These are phyloP conservation scores for Aspergillus fischeri DNA, from an alignment of 2,329 filamentous ascomycete species.

Conservation along the genomic window DNA sequence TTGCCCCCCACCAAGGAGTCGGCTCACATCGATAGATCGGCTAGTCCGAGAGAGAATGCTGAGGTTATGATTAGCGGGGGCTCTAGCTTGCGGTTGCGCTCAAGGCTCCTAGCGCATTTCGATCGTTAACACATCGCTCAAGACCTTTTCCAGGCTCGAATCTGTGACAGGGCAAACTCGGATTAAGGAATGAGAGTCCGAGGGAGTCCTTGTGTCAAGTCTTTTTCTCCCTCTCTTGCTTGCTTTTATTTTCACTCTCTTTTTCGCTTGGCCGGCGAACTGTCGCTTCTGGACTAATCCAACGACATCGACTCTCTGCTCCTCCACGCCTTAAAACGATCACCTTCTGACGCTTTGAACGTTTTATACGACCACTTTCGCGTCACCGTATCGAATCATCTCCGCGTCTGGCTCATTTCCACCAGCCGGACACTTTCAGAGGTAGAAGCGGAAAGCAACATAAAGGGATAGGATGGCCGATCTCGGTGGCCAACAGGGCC, in stretches of 20 bases:
- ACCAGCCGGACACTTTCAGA: background rate
- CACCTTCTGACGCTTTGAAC: constrained; percentile 31
- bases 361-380: constrained; percentile 25
- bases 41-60: constrained; percentile 28
- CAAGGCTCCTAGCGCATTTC: constrained; percentile 37
- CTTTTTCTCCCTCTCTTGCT: constrained; percentile 12
- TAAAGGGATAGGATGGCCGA: constrained; percentile 52
- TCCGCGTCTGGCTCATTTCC: background rate
- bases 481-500: constrained; percentile 59
- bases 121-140: constrained; percentile 21
- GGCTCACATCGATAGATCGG: background rate
- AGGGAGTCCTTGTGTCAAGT: constrained; percentile 17
- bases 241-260: constrained; percentile 11
- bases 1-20: constrained; percentile 5
- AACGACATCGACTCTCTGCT: constrained; percentile 17
- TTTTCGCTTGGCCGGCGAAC: constrained; percentile 15
- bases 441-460: background rate
- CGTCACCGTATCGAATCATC: background rate
- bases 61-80: constrained; percentile 38
- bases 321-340: constrained; percentile 31
- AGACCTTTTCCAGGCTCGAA: constrained; percentile 18
- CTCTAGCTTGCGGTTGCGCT: constrained; percentile 38
- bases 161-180: constrained; percentile 13
- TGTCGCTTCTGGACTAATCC: constrained; percentile 18
- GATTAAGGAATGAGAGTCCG: constrained; percentile 28